Percentiles rank a stretch among this genome's conserved stretches.
Conservation (phyloP, 306 rosid genomes). For the Dalbergia cultrata region DNA sequence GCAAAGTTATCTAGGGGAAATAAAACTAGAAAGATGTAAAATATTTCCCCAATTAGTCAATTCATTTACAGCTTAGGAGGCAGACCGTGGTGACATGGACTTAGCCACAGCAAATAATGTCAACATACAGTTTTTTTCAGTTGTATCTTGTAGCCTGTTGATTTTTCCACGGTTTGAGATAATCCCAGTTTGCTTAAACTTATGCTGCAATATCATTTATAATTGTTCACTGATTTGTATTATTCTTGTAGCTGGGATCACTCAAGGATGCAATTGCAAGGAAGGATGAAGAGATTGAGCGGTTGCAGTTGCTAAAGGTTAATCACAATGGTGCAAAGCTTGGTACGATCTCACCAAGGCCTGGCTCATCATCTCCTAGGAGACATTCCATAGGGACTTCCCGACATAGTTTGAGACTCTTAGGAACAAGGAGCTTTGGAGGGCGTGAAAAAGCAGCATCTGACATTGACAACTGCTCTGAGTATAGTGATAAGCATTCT, state of each 20-base stretch:
- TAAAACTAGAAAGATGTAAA: conserved; percentile 14
- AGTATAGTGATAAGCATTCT: conserved; percentile 80
- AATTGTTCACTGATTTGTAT: conserved; percentile 44
- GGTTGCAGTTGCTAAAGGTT: conserved; percentile 67
- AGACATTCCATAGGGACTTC: conserved; percentile 68
- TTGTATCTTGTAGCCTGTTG: conserved; percentile 22
- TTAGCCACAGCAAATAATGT: conserved; percentile 18
- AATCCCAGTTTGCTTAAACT: conserved; percentile 38
- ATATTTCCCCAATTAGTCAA: neutral
- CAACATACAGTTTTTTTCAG: neutral
- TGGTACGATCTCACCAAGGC: conserved; percentile 60
- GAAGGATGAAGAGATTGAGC: conserved; percentile 90
- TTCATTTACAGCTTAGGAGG: conserved; percentile 22
- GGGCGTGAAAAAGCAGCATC: conserved; percentile 58
- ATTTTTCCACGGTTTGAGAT: neutral
- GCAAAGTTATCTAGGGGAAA: conserved; percentile 15
- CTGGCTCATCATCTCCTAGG: conserved; percentile 76
- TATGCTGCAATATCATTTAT: conserved; percentile 26
- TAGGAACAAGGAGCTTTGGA: conserved; percentile 58
- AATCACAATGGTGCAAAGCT: conserved; percentile 62
- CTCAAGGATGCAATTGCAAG: conserved; percentile 75
- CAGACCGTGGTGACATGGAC: neutral
- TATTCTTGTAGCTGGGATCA: conserved; percentile 69
- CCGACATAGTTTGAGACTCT: conserved; percentile 51
- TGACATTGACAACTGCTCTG: conserved; percentile 80